Base-by-base conservation (phyloP, 306 rosid genomes). In the Elaeagnus macrophylla region DNA sequence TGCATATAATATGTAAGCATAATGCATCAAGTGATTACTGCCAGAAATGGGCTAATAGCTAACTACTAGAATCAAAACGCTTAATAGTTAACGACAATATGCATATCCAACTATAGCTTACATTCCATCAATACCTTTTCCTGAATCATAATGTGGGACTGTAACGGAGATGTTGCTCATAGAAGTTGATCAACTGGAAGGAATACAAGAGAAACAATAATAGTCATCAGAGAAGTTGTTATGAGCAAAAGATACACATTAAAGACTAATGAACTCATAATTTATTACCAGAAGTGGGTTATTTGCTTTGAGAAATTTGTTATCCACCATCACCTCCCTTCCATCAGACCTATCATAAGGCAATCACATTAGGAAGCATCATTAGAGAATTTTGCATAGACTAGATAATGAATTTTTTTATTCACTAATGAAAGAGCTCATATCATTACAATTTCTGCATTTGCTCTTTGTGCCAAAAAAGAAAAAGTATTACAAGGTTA, bases 101-200 rank as follows among this genome's bases (percentile, higher is more conserved):
- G 46, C 51, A 60, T 69, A 46, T 19, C 72, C 51, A 64, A 47
- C 73, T 57, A n/a, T n/a, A 47, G 66, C 50, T 53, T 20, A 75
- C 44, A 53, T 67, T 48, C 77, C 70, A 51, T 75, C 56, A 11
- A 68, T 54, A 44, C 42, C 67, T 65, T 39, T 39, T 60, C 56
- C 56, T 2, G 52, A 62, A 48, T 80, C 74, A 82, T 15, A 66
- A 56, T 16, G 75, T 58, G 5, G 86, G 79, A 72, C 43, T 72
- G 71, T 83, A 89, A 20, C 87, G 83, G 67, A 89, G 89, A 78
- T 83, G 95, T 71, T 81, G 86, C 94, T 89, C 95, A 18, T 85
- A 89, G 77, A 77, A 89, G 79, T 75, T 81, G 72, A 89, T 83
- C 81, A 89, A 73, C 95, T 89, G 85, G 39, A 70, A 49, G 48